Conservation (phyloP, 768 basidiomycete species). For the Calocera viscosa region DNA sequence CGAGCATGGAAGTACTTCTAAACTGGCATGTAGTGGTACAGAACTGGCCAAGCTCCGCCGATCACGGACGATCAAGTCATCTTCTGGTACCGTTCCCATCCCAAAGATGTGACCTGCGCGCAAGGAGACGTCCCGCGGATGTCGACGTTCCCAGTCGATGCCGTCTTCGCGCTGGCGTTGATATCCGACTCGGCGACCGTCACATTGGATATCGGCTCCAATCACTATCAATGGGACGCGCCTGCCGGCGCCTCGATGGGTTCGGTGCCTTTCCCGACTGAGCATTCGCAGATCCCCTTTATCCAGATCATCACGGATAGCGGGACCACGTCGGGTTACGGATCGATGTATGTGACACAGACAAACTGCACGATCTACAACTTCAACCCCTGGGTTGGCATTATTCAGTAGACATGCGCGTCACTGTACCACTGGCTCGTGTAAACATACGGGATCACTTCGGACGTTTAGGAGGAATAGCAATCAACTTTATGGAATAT, state of each 20-base stretch:
- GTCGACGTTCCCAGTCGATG: slow-evolving; percentile 8
- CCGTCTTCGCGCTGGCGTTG: slow-evolving; percentile 11
- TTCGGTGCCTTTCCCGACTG: slow-evolving; percentile 9
- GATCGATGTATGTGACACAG: neutral
- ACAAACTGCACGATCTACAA: slow-evolving; percentile 9
- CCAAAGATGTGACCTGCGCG: slow-evolving; percentile 8
- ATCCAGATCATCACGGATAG: slow-evolving; percentile 11
- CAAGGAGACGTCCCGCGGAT: neutral
- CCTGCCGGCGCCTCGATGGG: slow-evolving; percentile 5
- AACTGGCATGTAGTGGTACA: too few species aligned
- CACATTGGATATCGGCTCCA: slow-evolving; percentile 11
- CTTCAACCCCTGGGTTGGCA: slow-evolving; percentile 10
- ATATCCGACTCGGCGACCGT: neutral
- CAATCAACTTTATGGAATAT: too few species aligned
- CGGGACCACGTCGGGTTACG: slow-evolving; percentile 8
- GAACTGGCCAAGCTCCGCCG: too few species aligned
- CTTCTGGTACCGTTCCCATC: slow-evolving; percentile 6
- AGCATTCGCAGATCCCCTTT: slow-evolving; percentile 12
- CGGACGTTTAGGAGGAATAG: too few species aligned
- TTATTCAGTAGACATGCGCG: too few species aligned
- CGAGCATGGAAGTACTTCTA: neutral
- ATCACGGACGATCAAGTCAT: slow-evolving; percentile 8
- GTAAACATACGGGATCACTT: too few species aligned
- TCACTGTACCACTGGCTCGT: too few species aligned
- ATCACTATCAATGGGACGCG: slow-evolving; percentile 4